Base-by-base conservation (phyloP, 257 asterid genomes). In the Mentha longifolia region DNA sequence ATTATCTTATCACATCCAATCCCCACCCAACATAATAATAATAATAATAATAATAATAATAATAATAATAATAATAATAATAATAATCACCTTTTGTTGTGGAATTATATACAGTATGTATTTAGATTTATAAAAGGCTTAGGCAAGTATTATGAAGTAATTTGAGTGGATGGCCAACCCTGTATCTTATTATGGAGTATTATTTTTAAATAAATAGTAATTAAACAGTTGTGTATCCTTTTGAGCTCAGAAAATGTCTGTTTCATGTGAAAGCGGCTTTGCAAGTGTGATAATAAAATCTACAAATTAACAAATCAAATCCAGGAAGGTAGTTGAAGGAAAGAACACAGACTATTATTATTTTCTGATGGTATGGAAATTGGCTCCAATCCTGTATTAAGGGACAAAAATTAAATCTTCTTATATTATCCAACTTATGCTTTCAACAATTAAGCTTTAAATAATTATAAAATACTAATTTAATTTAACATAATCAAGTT, bases 261-360 rank as follows among this genome's bases (percentile, higher is more conserved):
- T 28, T 28, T 3, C 31, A 28, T 2, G 31, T 28, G 31, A 28
- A 28, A 28, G 31, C 31, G 31, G 31, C 31, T 28, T 28, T 2
- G 31, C 31, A 28, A 28, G 3, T 28, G 31, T 28, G 3, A 28
- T 28, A 3, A 28, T 28, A 28, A 28, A 61, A 37, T 22, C 61
- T 10, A 25, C 7, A 25, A 41, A 12, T 62, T 61, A n/a, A 25
- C 7, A 25, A 41, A 12, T 62, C 68, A n/a, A 46, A 33, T 59
- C 60, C 28, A 31, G 76, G 56, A 60, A 71, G 33, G 76, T 60
- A 8, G 76, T 71, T 60, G 76, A 61, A 47, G 16, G 67, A 56
- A 17, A 47, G 31, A 28, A 28, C 39, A 31, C 19, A 19, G 52
- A 47, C 28, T 28, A 71, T 71, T 60, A 47, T 60, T 70, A 28